Percentiles rank a stretch among this genome's conserved stretches.
Evolutionary conservation across 176 grass and related monocot genomes (phyloP).

Genomic region (Eremochloa ophiuroides): DNA sequence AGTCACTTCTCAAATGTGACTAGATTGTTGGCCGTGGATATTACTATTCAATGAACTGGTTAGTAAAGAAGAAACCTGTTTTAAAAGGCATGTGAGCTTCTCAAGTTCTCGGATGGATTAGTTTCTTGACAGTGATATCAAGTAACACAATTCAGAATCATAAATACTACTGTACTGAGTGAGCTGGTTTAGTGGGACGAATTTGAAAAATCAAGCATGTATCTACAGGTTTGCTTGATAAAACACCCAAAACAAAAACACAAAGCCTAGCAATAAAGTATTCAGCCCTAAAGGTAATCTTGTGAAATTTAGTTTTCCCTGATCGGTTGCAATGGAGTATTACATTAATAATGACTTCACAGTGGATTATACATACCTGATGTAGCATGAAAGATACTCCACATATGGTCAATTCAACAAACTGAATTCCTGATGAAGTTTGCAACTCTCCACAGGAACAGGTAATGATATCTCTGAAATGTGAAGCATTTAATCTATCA

Average conservation of each 20-base stretch:
- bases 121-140: neutral
- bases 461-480: slow-evolving; percentile 80
- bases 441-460: slow-evolving; percentile 70
- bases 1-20: neutral
- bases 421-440: slow-evolving; percentile 57
- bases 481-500: slow-evolving; percentile 74
- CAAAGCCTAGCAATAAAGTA: neutral
- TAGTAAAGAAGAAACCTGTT: slow-evolving; percentile 1
- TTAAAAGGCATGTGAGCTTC: neutral
- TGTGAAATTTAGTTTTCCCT: neutral
- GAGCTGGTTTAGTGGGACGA: neutral
- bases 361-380: slow-evolving; percentile 48
- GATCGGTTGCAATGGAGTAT: neutral
- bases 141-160: neutral
- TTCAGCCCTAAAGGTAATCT: neutral
- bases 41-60: neutral
- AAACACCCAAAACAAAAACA: neutral
- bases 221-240: neutral
- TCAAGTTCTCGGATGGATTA: slow-evolving; percentile 8
- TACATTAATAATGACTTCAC: neutral
- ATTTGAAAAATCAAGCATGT: neutral
- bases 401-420: slow-evolving; percentile 79
- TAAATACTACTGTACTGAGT: neutral
- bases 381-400: slow-evolving; percentile 98
- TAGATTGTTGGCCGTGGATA: neutral